Evolutionary conservation across 2,329 filamentous ascomycete species (phyloP), one percentile per base, ranked within the genome.

Genomic region (Fusarium siculi): DNA sequence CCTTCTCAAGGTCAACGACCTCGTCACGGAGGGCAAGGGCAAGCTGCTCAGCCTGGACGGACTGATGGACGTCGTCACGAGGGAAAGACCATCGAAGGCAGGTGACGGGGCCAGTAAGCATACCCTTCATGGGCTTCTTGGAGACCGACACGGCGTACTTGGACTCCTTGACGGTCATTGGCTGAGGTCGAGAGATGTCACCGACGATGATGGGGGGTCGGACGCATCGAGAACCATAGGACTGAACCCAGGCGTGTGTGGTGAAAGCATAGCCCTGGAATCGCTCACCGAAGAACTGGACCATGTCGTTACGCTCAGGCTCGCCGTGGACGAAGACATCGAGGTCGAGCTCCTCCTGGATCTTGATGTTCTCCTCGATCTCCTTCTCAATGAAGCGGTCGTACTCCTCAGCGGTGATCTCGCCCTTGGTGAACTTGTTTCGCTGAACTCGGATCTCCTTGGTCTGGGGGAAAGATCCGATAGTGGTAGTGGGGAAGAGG

Each of bases 301-400:
- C 96, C 96, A 99, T 99, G 92, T 99, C 96, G 88, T 99, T 99
- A 85, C 96, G 95, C 91, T 99, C 96, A 69, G 96, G 96, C 90
- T 99, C 96, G 83, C 96, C 96, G 89, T 99, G 96, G 76, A 99
- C 96, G 83, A 93, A 94, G 84, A 99, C 96, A 79, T 99, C 96
- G 62, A 99, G 92, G 84, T 91, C 95, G 81, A 99, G 95, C 88
- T 98, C 96, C 81, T 98, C 95, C 88, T 99, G 96, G 85, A 98
- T 93, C 89, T 95, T 93, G 86, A 99, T 90, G 82, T 96, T 94
- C 73, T 97, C 92, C 81, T 94, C 89, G 80, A 99, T 99, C 91
- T 99, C 96, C 89, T 97, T 93, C 90, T 98, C 94, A 79, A 99
- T 99, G 90, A 99, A 99, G 85, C 94, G 93, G 88, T 99, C 96